Base-by-base conservation (phyloP, 1,139 yeast genomes). In the Hyphopichia pseudoburtonii region DNA sequence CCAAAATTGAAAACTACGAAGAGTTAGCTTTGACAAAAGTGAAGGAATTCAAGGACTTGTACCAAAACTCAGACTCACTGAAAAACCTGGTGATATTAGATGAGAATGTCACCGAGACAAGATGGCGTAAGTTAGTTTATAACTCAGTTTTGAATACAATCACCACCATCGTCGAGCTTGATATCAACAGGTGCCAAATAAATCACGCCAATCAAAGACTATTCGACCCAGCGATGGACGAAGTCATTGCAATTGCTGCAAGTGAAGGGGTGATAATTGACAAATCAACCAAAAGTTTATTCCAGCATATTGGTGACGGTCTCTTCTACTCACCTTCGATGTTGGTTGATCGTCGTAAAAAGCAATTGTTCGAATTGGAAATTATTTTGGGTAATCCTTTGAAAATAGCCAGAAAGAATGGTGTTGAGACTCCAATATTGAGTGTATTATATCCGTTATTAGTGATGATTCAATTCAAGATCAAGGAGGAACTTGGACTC, bases 111-210 rank as follows among this genome's bases (percentile, higher is more conserved):
- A 72, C 74, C 42, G 66, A 62, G 50, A 69, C 80, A 5, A 66
- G 95, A 54, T 86, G 94, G 94, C 68, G 77, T 41, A 86, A 86
- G 54, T 67, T 86, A 38, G 71, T 84, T 16, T 85, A 85, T 62
- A 86, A 86, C 52, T 76, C 85, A 7, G 73, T 80, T 3, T 70
- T 79, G 55, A 85, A 85, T 61, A 73, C 90, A 2, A 66, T 78
- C 4, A 74, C 85, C 12, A 74, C 80, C 30, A 57, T 77, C 36
- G 76, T 72, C 36, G 60, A 61, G 33, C 41, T 64, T 34, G 88
- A 84, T 52, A 76, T 76, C 16, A 82, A 81, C 33, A 65, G 88
- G 41, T 59, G 80, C 30, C 82, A 75, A 48, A 69, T 80, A 17
- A 68, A 72, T 43, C 73, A 74, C 16, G 82, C 79, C 12, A 66